A percentile compares a stretch with the other conserved stretches of the same genome.
phyloP scores from a whole-genome alignment of 805 yeast species.

The Lipomyces japonicus region DNA sequence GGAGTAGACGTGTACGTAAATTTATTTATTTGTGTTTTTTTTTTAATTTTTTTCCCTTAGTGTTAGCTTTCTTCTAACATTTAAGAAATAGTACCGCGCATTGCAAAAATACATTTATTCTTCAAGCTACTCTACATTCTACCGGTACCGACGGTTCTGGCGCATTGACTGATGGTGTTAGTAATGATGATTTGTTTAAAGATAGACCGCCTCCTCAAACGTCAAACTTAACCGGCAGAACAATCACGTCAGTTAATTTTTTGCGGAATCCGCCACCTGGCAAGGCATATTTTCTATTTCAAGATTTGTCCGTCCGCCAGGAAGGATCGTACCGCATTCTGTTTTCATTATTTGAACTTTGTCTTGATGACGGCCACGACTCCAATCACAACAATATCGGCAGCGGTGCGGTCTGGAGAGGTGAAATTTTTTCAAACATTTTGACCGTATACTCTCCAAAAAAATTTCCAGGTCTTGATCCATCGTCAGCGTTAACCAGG shows the following conservation, averaged over 20 bases:
- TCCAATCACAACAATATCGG: too few species aligned
- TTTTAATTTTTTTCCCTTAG: slow-evolving; percentile 8
- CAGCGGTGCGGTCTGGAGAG: slow-evolving; percentile 27
- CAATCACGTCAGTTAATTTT: slow-evolving; percentile 22
- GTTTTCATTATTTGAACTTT: slow-evolving; percentile 35
- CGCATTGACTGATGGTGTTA: too few species aligned
- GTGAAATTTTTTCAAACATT: slow-evolving; percentile 28
- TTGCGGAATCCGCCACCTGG: slow-evolving; percentile 33
- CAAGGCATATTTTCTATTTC: slow-evolving; percentile 35
- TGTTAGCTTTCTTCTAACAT: neutral
- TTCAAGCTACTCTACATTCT: slow-evolving; percentile 28
- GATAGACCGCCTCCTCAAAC: slow-evolving; percentile 21
- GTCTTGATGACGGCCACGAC: too few species aligned
- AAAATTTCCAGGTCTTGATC: slow-evolving; percentile 37
- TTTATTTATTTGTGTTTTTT: slow-evolving; percentile 11
- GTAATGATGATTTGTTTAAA: too few species aligned
- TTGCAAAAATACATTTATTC: slow-evolving; percentile 31
- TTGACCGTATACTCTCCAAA: slow-evolving; percentile 37
- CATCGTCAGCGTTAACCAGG: slow-evolving; percentile 34
- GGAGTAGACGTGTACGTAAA: slow-evolving; percentile 23
- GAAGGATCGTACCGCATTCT: slow-evolving; percentile 36
- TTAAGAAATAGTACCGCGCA: slow-evolving; percentile 12
- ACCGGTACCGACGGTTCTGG: slow-evolving; percentile 2
- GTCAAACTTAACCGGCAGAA: slow-evolving; percentile 22
- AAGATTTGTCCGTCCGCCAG: slow-evolving; percentile 37